Evolutionary conservation across 495 filamentous ascomycete species (phyloP), one percentile per base, ranked within the genome.

Genomic region (Trichocladium antarcticum): DNA sequence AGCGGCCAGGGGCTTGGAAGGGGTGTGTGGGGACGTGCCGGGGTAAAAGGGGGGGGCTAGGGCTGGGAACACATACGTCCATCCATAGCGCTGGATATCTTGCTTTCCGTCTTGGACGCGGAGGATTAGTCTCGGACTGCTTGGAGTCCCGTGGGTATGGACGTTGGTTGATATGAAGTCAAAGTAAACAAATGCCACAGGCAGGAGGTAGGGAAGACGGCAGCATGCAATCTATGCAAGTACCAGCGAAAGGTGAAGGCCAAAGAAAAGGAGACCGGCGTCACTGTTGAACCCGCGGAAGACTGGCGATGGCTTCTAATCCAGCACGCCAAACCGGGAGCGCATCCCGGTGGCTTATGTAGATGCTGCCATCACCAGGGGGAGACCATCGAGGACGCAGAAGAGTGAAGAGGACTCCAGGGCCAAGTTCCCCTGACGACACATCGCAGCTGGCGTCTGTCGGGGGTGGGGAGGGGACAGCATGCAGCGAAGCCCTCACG

Each of bases 191-290:
- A 27, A 36, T 42, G 45, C 29, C 44, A 37, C 40, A 40, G 39
- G 39, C 35, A 45, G 5, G 27, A 50, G 55, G 31, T 27, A 42
- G 32, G 37, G 15, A 32, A 44, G 42, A 35, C 9, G 22, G 41
- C 42, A 35, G 34, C 14, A 42, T 54, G 53, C 52, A 56, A 37
- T 55, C 38, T 46, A 58, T 57, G 53, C 56, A 54, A 39, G 24
- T 27, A 45, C 37, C 40, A 44, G 29, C 43, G 45, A 24, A 40
- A 39, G 46, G 49, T 39, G 47, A 53, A 55, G 57, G 50, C 61
- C 58, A 50, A 58, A 60, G 58, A 37, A 62, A 50, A 53, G 61
- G 50, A 63, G 55, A 59, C 57, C 59, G 31, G 54, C 55, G 17
- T 48, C 24, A 38, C 17, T 17, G 39, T 31, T 32, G 21, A 31